These are phyloP conservation scores for Globisporangium spiculum DNA, from an alignment of 352 stramenopile species.

Conservation along the genomic window DNA sequence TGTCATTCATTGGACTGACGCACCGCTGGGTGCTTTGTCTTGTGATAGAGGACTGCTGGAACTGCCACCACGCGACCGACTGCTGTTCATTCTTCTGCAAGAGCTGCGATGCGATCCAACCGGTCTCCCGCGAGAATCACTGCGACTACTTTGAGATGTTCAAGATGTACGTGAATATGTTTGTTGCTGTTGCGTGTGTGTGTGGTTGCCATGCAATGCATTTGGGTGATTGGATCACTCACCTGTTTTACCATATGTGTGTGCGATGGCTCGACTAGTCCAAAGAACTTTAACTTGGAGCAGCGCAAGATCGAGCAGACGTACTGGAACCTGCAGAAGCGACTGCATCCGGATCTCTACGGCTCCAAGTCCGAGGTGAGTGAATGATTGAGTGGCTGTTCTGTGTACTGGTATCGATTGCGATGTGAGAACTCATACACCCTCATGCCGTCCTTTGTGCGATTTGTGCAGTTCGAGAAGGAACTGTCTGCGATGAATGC, in stretches of 20 bases:
- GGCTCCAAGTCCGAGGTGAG: conserved; percentile 81
- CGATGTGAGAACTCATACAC: not conserved
- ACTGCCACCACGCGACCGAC: conserved; percentile 77
- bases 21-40: not conserved
- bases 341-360: conserved; percentile 80
- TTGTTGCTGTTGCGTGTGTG: conserved; percentile 15
- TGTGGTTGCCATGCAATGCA: conserved; percentile 4
- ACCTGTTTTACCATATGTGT: not conserved
- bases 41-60: conserved; percentile 60
- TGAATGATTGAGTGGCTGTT: not conserved
- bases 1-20: not conserved
- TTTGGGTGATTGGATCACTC: not conserved
- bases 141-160: conserved; percentile 90
- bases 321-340: conserved; percentile 88
- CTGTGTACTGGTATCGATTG: not conserved
- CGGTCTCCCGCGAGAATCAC: conserved; percentile 46
- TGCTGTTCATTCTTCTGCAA: conserved; percentile 85
- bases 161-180: conserved; percentile 53
- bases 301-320: conserved; percentile 81
- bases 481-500: conserved; percentile 77
- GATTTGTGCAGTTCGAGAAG: conserved; percentile 60
- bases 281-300: conserved; percentile 79
- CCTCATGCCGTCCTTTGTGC: not conserved
- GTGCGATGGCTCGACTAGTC: conserved; percentile 22
- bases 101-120: conserved; percentile 76